Conservation (phyloP, 257 asterid genomes). For the Echium plantagineum region DNA sequence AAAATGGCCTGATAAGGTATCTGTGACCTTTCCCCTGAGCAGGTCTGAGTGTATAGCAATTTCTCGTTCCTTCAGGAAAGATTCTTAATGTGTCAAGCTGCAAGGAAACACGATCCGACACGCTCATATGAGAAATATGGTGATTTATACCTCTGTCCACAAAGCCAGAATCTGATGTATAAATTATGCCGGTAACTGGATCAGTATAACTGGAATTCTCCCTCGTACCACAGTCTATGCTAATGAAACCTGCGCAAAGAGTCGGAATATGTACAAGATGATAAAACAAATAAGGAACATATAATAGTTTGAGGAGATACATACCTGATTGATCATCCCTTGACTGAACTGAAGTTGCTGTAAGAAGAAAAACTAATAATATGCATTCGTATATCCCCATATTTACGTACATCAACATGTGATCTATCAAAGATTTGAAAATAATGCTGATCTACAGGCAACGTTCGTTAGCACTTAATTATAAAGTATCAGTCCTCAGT, state of each 20-base stretch:
- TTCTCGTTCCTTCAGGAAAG: constrained; percentile 17
- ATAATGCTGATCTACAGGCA: not conserved
- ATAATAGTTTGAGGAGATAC: not conserved
- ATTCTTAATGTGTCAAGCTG: constrained; percentile 10
- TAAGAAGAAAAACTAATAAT: not conserved
- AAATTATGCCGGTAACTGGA: constrained; percentile 2
- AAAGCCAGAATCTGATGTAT: constrained; percentile 16
- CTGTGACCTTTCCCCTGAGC: constrained; percentile 11
- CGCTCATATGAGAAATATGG: not conserved
- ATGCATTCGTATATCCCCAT: not conserved
- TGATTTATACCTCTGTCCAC: constrained; percentile 2
- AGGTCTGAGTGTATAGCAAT: constrained; percentile 18
- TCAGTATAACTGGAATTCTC: constrained; percentile 12
- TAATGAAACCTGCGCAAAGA: constrained; percentile 16
- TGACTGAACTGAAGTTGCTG: not conserved
- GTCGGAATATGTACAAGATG: not conserved
- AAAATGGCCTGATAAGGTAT: constrained; percentile 15
- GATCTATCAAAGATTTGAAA: not conserved
- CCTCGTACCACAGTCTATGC: constrained; percentile 20
- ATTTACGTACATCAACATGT: not conserved
- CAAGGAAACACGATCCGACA: not conserved
- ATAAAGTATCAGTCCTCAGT: too few species aligned
- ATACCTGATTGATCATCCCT: constrained; percentile 2
- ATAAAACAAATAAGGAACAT: not conserved
- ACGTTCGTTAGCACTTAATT: too few species aligned